A percentile compares a stretch with the other conserved stretches of the same genome.
phyloP scores from a whole-genome alignment of 306 rosid genomes.

The Sicyos edulis region DNA sequence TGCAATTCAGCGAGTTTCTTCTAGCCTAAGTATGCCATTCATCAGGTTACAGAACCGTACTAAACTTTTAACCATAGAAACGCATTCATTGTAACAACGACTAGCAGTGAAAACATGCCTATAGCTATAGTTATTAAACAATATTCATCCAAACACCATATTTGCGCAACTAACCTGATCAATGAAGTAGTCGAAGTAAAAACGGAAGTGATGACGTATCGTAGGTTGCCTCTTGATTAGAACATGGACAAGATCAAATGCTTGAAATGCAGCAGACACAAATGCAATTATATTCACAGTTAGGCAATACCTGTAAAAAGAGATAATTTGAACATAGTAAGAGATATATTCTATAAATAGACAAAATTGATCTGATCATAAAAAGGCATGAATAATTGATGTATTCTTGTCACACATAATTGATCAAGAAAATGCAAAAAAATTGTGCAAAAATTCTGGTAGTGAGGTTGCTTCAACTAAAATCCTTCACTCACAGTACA shows the following conservation, averaged over 20 bases:
- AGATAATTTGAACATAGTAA: background rate
- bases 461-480: background rate
- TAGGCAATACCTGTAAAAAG: slow-evolving; percentile 70
- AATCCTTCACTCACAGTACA: slow-evolving; percentile 15
- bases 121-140: too few relatives aligned
- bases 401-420: slow-evolving; percentile 16
- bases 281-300: slow-evolving; percentile 70
- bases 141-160: background rate
- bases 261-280: slow-evolving; percentile 67
- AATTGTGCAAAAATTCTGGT: background rate
- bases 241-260: slow-evolving; percentile 45
- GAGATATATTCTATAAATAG: background rate
- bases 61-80: background rate
- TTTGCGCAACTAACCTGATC: slow-evolving; percentile 69
- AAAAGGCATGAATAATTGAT: background rate
- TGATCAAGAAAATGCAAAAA: background rate
- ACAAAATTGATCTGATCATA: too few relatives aligned
- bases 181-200: slow-evolving; percentile 71
- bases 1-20: background rate
- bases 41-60: background rate
- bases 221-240: slow-evolving; percentile 35
- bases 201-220: slow-evolving; percentile 50
- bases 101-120: too few relatives aligned
- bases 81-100: too few relatives aligned
- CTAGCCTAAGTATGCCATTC: background rate